Evolutionary conservation across 2,329 filamentous ascomycete genomes (phyloP), one percentile per base, ranked within the genome.

Genomic region (Phialocephala subalpina): DNA sequence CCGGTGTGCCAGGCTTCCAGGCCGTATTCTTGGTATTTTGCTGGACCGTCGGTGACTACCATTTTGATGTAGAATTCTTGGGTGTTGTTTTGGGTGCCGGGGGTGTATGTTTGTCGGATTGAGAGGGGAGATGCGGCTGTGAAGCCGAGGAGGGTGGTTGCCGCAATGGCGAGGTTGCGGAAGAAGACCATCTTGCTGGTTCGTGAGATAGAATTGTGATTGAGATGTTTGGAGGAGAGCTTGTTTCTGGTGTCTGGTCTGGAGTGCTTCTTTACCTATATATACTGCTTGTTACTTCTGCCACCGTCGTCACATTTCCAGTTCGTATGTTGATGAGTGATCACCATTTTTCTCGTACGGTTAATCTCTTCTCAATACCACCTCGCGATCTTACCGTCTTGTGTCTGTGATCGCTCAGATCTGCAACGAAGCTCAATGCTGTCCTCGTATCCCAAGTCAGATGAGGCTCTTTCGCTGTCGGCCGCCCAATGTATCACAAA

Each of bases 21-120:
- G 25, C 22, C 11, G 68, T 68, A 68, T 45, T 62, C 52, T 16
- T 73, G 33, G 49, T 68, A 68, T 20, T 65, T 67, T 16, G 47
- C 42, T 18, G 57, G 36, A 7, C 56, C 58, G 22, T 60, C 60
- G 0, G 63, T 69, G 4, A 69, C 67, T 5, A 29, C 33, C 64
- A 71, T 62, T 5, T 63, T 68, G 22, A 73, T 67, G 33, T 67
- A 73, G 57, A 70, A 74, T 52, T 74, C 73, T 64, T 67, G 70
- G 7, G 71, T 74, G 27, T 69, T 73, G 59, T 74, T 74, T 22
- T 61, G 57, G 6, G 65, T 72, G 5, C 70, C 70, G 0, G 72
- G 67, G 4, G 52, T 36, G n/a, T 27, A 73, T 1, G 62, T 49
- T 62, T 69, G 70, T 56, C 65, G 63, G 11, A 27, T 18, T 20